These are phyloP conservation scores for Lineolata rhizophorae DNA, from an alignment of 495 filamentous ascomycete genomes.

Conservation along the genomic window DNA sequence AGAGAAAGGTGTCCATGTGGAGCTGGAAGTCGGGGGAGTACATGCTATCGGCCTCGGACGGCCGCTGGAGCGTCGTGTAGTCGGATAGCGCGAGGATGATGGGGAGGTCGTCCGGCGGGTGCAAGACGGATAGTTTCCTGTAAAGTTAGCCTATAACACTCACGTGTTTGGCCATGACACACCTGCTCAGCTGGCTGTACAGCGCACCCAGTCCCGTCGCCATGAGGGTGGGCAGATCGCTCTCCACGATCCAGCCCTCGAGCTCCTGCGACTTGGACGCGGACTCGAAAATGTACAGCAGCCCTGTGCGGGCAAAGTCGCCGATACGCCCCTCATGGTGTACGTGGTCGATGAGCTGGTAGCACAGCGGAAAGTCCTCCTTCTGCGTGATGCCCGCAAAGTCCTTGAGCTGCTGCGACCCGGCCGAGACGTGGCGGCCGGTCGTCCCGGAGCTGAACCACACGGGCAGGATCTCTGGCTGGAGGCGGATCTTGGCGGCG, in stretches of 20 bases:
- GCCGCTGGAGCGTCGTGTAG: slow-evolving; percentile 37
- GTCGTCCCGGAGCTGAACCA: slow-evolving; percentile 50
- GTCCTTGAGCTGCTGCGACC: slow-evolving; percentile 15
- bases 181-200: slow-evolving; percentile 88
- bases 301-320: slow-evolving; percentile 89
- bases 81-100: slow-evolving; percentile 73
- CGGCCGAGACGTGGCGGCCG: slow-evolving; percentile 18
- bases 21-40: slow-evolving; percentile 47
- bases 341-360: slow-evolving; percentile 84
- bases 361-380: slow-evolving; percentile 89
- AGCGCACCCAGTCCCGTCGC: slow-evolving; percentile 84
- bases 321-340: slow-evolving; percentile 81
- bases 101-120: slow-evolving; percentile 43
- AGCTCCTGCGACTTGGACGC: slow-evolving; percentile 60
- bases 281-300: slow-evolving; percentile 89
- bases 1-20: slow-evolving; percentile 81
- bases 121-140: slow-evolving; percentile 23
- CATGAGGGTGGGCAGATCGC: slow-evolving; percentile 92
- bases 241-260: slow-evolving; percentile 92
- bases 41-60: slow-evolving; percentile 45
- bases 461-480: slow-evolving; percentile 58
- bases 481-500: slow-evolving; percentile 78
- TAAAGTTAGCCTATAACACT: background rate
- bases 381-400: slow-evolving; percentile 76
- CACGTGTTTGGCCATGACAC: slow-evolving; percentile 5